Evolutionary conservation across 148 eudicot species (phyloP).

Genomic region (Rhododendron kiyosumense): DNA sequence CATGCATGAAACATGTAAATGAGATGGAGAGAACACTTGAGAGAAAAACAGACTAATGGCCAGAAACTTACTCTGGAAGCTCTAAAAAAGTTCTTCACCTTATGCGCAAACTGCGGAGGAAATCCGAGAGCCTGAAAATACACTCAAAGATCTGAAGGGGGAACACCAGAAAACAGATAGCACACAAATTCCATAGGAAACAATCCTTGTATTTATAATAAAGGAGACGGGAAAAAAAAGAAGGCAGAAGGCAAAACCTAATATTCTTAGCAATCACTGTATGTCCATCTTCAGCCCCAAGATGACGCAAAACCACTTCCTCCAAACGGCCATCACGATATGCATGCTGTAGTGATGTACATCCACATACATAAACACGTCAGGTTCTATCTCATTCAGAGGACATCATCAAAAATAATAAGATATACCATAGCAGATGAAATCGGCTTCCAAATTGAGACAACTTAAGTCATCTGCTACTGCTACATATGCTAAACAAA

Average conservation of each 20-base stretch:
- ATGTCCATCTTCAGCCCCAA: slow-evolving; percentile 72
- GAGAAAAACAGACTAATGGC: background rate
- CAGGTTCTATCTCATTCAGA: slow-evolving; percentile 8
- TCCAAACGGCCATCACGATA: slow-evolving; percentile 78
- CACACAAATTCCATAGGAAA: background rate
- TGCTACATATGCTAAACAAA: background rate
- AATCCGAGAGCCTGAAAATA: slow-evolving; percentile 50
- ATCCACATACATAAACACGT: background rate
- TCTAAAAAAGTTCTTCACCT: slow-evolving; percentile 29
- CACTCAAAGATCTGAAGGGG: background rate
- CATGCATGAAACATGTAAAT: background rate
- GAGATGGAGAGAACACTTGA: background rate
- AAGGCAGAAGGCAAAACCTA: slow-evolving; percentile 31
- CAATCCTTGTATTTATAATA: background rate
- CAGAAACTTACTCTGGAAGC: slow-evolving; percentile 33
- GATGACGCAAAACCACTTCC: slow-evolving; percentile 74
- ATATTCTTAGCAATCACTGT: slow-evolving; percentile 66
- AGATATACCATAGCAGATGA: background rate
- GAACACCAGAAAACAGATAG: background rate
- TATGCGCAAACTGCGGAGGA: slow-evolving; percentile 46
- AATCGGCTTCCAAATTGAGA: background rate
- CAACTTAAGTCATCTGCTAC: background rate
- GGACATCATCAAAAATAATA: background rate
- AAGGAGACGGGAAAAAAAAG: background rate
- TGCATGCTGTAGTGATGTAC: slow-evolving; percentile 51